Evolutionary conservation across 257 asterid genomes (phyloP).

Genomic region (Nicotiana otophora): DNA sequence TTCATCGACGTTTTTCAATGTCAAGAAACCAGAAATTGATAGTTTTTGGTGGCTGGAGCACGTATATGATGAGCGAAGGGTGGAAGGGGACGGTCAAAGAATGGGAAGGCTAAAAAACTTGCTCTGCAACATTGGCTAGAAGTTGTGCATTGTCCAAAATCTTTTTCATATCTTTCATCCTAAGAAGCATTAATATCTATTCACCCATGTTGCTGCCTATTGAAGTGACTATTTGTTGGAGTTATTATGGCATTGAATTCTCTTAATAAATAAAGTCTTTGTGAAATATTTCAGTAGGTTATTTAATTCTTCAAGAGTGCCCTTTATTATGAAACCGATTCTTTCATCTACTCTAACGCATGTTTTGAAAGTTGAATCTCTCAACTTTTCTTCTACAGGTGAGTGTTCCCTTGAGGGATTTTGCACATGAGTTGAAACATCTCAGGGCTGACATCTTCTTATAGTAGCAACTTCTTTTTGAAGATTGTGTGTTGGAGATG

Average conservation of each 20-base stretch:
- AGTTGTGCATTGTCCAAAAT: constrained; percentile 54
- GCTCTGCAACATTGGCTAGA: constrained; percentile 93
- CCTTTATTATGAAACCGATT: not conserved
- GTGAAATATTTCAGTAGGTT: too few species aligned
- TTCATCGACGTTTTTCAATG: constrained; percentile 72
- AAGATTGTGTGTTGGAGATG: constrained; percentile 63
- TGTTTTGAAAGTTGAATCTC: constrained; percentile 75
- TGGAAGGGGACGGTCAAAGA: constrained; percentile 82
- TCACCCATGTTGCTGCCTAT: not conserved
- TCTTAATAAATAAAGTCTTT: too few species aligned
- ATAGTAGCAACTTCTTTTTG: constrained; percentile 5
- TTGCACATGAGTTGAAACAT: not conserved
- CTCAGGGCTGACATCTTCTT: not conserved
- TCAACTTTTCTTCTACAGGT: constrained; percentile 93
- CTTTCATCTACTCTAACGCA: constrained; percentile 51
- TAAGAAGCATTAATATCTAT: not conserved
- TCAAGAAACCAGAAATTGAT: constrained; percentile 76
- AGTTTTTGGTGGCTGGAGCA: constrained; percentile 82
- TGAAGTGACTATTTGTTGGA: too few species aligned
- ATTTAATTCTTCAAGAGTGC: too few species aligned
- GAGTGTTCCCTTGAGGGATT: constrained; percentile 11
- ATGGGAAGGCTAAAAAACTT: constrained; percentile 79
- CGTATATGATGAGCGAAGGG: constrained; percentile 84
- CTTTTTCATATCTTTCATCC: not conserved
- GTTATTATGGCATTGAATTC: too few species aligned